A percentile compares a stretch with the other conserved stretches of the same genome.
phyloP scores from a whole-genome alignment of 1,284 basidiomycete genomes.

The Moniliophthora roreri region DNA sequence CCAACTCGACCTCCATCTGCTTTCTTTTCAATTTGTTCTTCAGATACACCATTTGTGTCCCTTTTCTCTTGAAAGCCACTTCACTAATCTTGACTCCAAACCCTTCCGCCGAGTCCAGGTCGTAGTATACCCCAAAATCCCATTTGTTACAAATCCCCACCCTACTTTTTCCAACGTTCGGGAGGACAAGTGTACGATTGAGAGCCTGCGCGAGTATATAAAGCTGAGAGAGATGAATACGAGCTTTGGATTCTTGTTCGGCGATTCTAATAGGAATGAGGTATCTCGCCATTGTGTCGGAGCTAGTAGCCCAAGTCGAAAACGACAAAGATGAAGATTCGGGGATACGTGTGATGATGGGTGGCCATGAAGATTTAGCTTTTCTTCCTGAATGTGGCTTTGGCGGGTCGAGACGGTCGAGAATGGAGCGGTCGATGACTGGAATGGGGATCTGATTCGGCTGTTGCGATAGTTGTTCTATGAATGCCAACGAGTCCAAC shows the following conservation, averaged over 20 bases:
- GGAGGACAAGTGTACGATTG: constrained; percentile 50
- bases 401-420: constrained; percentile 25
- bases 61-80: not conserved
- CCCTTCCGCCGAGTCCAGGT: constrained; percentile 26
- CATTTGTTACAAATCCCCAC: constrained; percentile 45
- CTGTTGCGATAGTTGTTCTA: too few species aligned
- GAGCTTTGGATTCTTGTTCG: constrained; percentile 51
- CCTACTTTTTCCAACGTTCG: constrained; percentile 49
- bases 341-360: constrained; percentile 32
- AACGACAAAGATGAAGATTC: constrained; percentile 16
- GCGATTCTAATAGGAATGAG: constrained; percentile 46
- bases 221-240: constrained; percentile 46
- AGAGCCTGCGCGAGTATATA: constrained; percentile 38
- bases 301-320: constrained; percentile 7
- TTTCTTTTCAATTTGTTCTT: too few species aligned
- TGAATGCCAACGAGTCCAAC: too few species aligned
- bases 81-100: constrained; percentile 2
- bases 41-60: too few species aligned
- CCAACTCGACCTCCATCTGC: too few species aligned
- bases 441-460: constrained; percentile 13
- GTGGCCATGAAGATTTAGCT: constrained; percentile 24
- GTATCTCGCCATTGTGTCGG: constrained; percentile 34
- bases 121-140: constrained; percentile 46
- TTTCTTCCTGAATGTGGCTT: constrained; percentile 16
- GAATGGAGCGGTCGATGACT: constrained; percentile 27